phyloP scores from a whole-genome alignment of 73 alveolate genomes.

The Strombidium stylifer region DNA sequence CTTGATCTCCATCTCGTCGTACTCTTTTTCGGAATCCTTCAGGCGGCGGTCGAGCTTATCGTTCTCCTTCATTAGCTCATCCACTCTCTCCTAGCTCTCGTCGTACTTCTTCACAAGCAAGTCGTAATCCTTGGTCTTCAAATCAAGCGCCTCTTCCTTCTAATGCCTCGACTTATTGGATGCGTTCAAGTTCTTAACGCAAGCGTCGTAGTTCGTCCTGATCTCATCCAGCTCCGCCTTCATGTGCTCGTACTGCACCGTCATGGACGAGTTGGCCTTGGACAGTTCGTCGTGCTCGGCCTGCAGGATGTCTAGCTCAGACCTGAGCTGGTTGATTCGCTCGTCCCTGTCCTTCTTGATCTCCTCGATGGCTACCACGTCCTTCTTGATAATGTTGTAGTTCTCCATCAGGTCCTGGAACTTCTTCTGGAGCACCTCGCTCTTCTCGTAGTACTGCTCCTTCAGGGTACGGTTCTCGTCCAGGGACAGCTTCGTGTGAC shows the following conservation, averaged over 20 bases:
- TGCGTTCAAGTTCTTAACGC: constrained; percentile 1
- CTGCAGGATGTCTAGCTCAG: constrained; percentile 6
- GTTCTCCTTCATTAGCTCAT: constrained; percentile 29
- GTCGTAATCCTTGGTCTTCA: not conserved
- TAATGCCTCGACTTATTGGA: constrained; percentile 28
- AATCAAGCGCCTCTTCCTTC: constrained; percentile 18
- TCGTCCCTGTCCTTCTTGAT: constrained; percentile 62
- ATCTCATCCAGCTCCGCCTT: constrained; percentile 20
- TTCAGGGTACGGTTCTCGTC: constrained; percentile 26
- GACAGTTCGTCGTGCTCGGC: constrained; percentile 3
- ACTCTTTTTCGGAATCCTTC: constrained; percentile 16
- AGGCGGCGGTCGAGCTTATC: constrained; percentile 28
- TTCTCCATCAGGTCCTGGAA: constrained; percentile 19
- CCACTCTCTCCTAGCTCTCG: constrained; percentile 30
- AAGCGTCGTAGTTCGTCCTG: constrained; percentile 4
- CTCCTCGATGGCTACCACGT: constrained; percentile 52
- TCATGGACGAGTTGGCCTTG: constrained; percentile 27
- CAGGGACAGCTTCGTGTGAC: constrained; percentile 20
- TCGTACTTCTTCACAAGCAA: constrained; percentile 1
- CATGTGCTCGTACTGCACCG: constrained; percentile 30
- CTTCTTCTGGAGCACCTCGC: constrained; percentile 9
- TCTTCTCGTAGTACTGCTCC: constrained; percentile 9
- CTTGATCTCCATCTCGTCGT: constrained; percentile 37
- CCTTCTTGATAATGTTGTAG: constrained; percentile 26
- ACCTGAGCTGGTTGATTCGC: constrained; percentile 32